Percentiles rank a stretch among this genome's conserved stretches.
These are phyloP conservation scores for Pseudogymnoascus sp. DNA, from an alignment of 2,329 filamentous ascomycete genomes.

Conservation along the genomic window DNA sequence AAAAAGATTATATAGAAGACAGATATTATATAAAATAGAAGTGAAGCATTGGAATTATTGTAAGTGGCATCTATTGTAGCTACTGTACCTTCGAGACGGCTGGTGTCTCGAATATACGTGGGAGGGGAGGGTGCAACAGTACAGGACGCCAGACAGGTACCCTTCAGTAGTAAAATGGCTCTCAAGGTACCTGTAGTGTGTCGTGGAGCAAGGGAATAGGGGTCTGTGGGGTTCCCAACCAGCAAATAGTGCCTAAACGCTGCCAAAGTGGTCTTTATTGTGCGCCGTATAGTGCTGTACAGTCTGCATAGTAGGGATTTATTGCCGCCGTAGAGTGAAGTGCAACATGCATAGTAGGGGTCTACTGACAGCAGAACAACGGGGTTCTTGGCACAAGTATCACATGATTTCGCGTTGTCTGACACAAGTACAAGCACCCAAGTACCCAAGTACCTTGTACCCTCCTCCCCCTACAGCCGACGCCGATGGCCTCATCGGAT, in stretches of 20 bases:
- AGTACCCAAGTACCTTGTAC: background rate
- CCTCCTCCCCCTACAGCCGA: background rate
- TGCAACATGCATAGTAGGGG: background rate
- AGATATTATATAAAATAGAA: background rate
- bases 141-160: background rate
- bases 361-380: background rate
- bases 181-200: background rate
- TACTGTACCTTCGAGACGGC: background rate
- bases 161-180: background rate
- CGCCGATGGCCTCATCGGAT: background rate
- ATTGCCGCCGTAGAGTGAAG: too few species aligned
- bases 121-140: too few species aligned
- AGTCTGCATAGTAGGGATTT: background rate
- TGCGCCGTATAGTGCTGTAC: background rate
- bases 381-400: background rate
- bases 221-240: background rate
- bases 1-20: background rate
- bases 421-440: background rate
- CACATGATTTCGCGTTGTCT: background rate
- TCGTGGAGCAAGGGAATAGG: background rate
- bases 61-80: background rate
- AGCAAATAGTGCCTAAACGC: background rate
- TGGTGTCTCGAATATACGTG: background rate
- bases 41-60: background rate
- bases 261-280: background rate